Evolutionary conservation across 176 grass and related monocot genomes (phyloP), one percentile per base, ranked within the genome.

Genomic region (Triticum turgidum): DNA sequence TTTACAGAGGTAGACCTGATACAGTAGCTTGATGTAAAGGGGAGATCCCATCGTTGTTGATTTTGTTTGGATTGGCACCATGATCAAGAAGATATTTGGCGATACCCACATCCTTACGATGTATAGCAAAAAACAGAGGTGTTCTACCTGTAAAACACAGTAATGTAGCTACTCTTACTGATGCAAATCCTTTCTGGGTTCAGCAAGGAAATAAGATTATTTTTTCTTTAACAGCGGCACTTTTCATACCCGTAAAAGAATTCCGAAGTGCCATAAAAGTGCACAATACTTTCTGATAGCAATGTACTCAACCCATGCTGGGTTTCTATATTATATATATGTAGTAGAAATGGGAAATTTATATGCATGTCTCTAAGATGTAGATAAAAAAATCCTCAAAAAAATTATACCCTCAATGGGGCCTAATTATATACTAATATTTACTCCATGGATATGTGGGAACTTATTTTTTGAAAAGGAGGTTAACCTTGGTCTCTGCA

Each of bases 31-130:
- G 27, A 35, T 82, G 85, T 70, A 87, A 49, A 75, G 51, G 78
- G 37, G 86, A 82, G 42, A 64, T 65, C 56, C 86, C 86, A 76
- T 88, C 69, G 2, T 21, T 45, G 9, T 75, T 35, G 72, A 39
- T 65, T 54, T 33, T 81, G 74, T 62, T 20, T 73, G 66, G 51
- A 65, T 82, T 52, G 52, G 86, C 79, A 17, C 79, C 79, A 74
- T 67, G 22, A 64, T 88, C 79, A 75, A 83, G 86, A 76, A 88
- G 79, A 45, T 83, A 88, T 61, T 80, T 83, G 7, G 49, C 6
- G 11, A 38, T 83, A 25, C 74, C 45, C 10, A 56, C 30, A 68
- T 35, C n/a, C 0, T 73, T 22, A 37, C 24, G 33, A 65, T 41
- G 49, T 49, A 29, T 52, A 0, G 56, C 86, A 27, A 73, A 70